Base-by-base conservation (phyloP, 352 stramenopile genomes). In the Phytopythium kandeliae region DNA sequence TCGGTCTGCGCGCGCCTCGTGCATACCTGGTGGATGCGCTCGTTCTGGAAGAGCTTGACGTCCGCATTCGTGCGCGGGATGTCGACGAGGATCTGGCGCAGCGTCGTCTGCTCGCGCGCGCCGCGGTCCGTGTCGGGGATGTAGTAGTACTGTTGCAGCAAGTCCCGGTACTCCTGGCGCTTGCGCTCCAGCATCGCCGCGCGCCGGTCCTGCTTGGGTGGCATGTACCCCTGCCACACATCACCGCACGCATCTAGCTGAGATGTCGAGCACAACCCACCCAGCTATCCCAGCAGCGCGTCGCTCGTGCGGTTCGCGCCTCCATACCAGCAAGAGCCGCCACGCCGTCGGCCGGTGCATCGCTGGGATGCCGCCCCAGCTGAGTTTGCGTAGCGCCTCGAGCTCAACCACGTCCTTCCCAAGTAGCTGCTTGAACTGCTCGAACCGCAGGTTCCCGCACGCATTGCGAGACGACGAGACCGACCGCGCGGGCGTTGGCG, bases 11-110 rank as follows among this genome's bases (percentile, higher is more conserved):
- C 24, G 15, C 17, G 2, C 1, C 21, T 13, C 6, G 9, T 9
- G n/a, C 15, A 54, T 40, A 94, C 84, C 66, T 93, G 81, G 51
- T 95, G 89, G 51, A 97, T 81, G 24, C 81, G 74, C 63, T 98
- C 92, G 38, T 98, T 95, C 51, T 98, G 91, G 74, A 99, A 99
- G 9, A 99, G 84, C 30, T 89, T 90, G 28, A 99, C 84, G 40
- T 97, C 93, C 6, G 97, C 96, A 54, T 95, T 96, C 12, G 97
- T 99, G 8, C 97, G 78, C 35, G 97, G 97, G 22, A 99, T 96
- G 70, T 99, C 97, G n/a, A 99, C 96, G 35, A 99, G 69, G 22
- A 99, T 98, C 64, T 95, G 85, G 6, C 86, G 78, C 54, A 99
- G 70, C 16, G 95, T 98, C 36, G 95, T 95, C 66, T 98, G 95